A percentile compares a stretch with the other conserved stretches of the same genome.
Conservation (phyloP, 129 eudicot genomes). For the Artemisia tridentata region DNA sequence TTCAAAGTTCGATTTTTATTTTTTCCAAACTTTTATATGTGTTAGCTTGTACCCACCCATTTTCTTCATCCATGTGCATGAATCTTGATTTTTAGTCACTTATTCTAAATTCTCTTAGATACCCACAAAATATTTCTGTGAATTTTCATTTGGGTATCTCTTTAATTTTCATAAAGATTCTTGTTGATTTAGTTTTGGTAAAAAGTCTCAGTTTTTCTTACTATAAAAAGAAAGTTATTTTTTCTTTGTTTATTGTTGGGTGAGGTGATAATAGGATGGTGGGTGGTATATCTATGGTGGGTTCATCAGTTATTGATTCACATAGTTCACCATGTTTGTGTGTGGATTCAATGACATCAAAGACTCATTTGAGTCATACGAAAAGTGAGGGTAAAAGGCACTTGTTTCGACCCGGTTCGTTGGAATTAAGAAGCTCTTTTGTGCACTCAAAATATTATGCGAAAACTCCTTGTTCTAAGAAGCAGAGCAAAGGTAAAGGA, state of each 20-base stretch:
- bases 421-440: constrained; percentile 62
- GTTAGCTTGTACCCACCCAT: constrained; percentile 35
- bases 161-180: constrained; percentile 23
- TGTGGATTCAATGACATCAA: constrained; percentile 62
- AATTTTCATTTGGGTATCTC: constrained; percentile 38
- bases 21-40: constrained; percentile 10
- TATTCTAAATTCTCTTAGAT: constrained; percentile 28
- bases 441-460: constrained; percentile 38
- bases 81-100: constrained; percentile 31
- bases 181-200: constrained; percentile 14
- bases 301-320: constrained; percentile 73
- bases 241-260: not conserved
- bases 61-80: constrained; percentile 45
- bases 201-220: constrained; percentile 10
- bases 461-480: constrained; percentile 41
- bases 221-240: constrained; percentile 8
- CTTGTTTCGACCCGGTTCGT: constrained; percentile 38
- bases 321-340: constrained; percentile 72
- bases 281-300: constrained; percentile 69
- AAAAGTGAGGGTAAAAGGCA: constrained; percentile 48
- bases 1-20: constrained; percentile 19
- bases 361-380: constrained; percentile 34
- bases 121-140: constrained; percentile 35
- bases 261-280: constrained; percentile 47
- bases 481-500: constrained; percentile 47